Percentiles rank a stretch among this genome's conserved stretches.
These are phyloP conservation scores for Amoebophrya sp. DNA, from an alignment of 169 alveolate genomes.

Conservation along the genomic window DNA sequence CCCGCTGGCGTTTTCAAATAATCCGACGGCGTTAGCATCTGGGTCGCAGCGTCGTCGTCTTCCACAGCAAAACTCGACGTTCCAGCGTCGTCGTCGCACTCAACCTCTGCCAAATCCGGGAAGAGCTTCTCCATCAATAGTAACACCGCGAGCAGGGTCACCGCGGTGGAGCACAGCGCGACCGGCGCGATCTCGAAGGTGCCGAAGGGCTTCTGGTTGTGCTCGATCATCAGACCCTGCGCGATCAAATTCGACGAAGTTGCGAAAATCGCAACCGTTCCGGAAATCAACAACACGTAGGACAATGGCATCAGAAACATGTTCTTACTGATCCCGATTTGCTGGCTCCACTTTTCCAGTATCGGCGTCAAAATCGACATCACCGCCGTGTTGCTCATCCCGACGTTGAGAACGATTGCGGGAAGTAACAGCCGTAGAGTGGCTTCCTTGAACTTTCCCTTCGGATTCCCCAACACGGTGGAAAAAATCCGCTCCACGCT, in stretches of 20 bases:
- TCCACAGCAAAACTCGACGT: not conserved
- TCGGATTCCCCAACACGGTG: conserved; percentile 9
- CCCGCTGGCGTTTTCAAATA: no score
- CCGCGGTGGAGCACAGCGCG: conserved; percentile 5
- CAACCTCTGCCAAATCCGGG: not conserved
- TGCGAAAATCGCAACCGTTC: conserved; percentile 34
- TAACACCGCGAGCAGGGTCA: not conserved
- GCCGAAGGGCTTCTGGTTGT: not conserved
- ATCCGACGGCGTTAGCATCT: no score
- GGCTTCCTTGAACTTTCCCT: not conserved
- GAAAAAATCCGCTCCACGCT: conserved; percentile 15
- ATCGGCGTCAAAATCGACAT: conserved; percentile 30
- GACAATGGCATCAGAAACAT: conserved; percentile 27
- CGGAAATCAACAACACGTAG: conserved; percentile 21
- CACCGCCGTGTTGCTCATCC: conserved; percentile 27
- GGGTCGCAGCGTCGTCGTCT: not conserved
- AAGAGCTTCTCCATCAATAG: not conserved
- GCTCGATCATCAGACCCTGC: conserved; percentile 31
- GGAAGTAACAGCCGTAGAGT: conserved; percentile 24
- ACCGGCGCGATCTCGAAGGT: conserved; percentile 33
- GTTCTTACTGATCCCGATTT: not conserved
- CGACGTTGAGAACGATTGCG: conserved; percentile 21
- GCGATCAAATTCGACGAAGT: conserved; percentile 26
- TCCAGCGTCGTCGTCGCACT: not conserved
- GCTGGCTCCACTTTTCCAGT: conserved; percentile 26